A percentile compares a stretch with the other conserved stretches of the same genome.
Evolutionary conservation across 768 basidiomycete genomes (phyloP).

Genomic region (Kwoniella sp.): DNA sequence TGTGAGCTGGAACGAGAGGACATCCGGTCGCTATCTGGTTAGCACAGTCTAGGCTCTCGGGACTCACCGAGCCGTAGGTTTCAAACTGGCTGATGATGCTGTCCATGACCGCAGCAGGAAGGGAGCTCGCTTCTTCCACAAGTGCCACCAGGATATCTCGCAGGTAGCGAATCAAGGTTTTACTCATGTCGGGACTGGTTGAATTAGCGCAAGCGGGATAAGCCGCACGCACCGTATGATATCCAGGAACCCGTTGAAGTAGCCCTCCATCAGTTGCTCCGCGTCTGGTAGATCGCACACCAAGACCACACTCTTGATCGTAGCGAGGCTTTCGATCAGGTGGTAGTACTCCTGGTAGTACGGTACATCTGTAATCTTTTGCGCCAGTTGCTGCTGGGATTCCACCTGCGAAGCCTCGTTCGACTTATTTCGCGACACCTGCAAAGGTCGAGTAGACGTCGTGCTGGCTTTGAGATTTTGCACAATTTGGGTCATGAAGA

Average conservation of each 20-base stretch:
- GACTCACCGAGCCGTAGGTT: slow-evolving; percentile 22
- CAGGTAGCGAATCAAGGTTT: slow-evolving; percentile 56
- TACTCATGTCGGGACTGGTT: slow-evolving; percentile 40
- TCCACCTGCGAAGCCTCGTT: slow-evolving; percentile 18
- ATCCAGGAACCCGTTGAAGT: slow-evolving; percentile 77
- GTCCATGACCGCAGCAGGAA: slow-evolving; percentile 78
- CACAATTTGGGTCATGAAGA: slow-evolving; percentile 83
- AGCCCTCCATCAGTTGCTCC: slow-evolving; percentile 71
- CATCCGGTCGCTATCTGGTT: slow-evolving; percentile 16
- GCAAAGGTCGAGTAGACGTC: slow-evolving; percentile 19
- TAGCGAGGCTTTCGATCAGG: slow-evolving; percentile 85
- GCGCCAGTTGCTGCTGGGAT: slow-evolving; percentile 19
- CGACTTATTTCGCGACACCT: slow-evolving; percentile 23
- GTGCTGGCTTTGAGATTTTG: slow-evolving; percentile 52
- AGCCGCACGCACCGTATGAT: slow-evolving; percentile 58
- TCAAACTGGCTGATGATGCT: slow-evolving; percentile 75
- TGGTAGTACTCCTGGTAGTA: slow-evolving; percentile 93
- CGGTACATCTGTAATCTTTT: slow-evolving; percentile 60
- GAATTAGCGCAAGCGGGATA: not conserved
- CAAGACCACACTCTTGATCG: slow-evolving; percentile 89
- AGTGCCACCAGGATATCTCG: slow-evolving; percentile 79
- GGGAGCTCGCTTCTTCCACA: slow-evolving; percentile 73
- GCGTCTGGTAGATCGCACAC: slow-evolving; percentile 84
- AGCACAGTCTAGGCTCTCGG: not conserved
- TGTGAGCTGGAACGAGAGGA: slow-evolving; percentile 66